Evolutionary conservation across 495 filamentous ascomycete genomes (phyloP).

Genomic region (Staphylotrichum longicolle): DNA sequence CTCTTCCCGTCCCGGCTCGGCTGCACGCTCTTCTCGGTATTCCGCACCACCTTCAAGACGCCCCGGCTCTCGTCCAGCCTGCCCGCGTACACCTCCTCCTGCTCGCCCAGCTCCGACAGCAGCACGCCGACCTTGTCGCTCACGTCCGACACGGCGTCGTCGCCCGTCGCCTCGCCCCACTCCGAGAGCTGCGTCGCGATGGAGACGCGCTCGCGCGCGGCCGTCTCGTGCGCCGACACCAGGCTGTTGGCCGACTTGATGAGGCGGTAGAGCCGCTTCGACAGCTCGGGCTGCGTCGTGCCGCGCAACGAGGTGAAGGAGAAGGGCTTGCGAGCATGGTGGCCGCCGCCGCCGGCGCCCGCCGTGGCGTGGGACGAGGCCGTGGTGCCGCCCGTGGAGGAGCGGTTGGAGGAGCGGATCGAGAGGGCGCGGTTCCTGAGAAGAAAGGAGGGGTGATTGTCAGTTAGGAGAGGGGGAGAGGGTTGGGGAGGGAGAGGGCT

Average conservation of each 20-base stretch:
- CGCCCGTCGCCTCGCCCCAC: constrained; percentile 87
- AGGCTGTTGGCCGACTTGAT: constrained; percentile 90
- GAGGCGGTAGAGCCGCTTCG: constrained; percentile 77
- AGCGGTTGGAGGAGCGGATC: constrained; percentile 33
- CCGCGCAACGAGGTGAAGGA: constrained; percentile 79
- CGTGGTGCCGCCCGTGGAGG: constrained; percentile 32
- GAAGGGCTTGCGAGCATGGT: constrained; percentile 53
- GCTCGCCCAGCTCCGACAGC: constrained; percentile 84
- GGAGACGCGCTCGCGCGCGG: constrained; percentile 73
- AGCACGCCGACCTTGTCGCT: constrained; percentile 93
- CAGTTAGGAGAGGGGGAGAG: not conserved
- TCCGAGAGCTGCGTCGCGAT: constrained; percentile 91
- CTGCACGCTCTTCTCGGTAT: constrained; percentile 91
- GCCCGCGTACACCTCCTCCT: constrained; percentile 84
- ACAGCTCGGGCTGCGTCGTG: constrained; percentile 77
- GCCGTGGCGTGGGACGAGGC: constrained; percentile 41
- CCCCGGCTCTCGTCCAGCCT: constrained; percentile 78
- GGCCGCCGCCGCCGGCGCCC: constrained; percentile 40
- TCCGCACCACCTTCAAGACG: constrained; percentile 83
- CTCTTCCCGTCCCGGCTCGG: constrained; percentile 79
- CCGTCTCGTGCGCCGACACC: constrained; percentile 77
- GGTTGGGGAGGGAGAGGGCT: not conserved
- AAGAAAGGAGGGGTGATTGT: not conserved
- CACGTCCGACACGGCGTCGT: constrained; percentile 83
- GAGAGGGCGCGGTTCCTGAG: constrained; percentile 60